These are phyloP conservation scores for Wickerhamiella nectarea DNA, from an alignment of 805 yeast genomes.

Conservation along the genomic window DNA sequence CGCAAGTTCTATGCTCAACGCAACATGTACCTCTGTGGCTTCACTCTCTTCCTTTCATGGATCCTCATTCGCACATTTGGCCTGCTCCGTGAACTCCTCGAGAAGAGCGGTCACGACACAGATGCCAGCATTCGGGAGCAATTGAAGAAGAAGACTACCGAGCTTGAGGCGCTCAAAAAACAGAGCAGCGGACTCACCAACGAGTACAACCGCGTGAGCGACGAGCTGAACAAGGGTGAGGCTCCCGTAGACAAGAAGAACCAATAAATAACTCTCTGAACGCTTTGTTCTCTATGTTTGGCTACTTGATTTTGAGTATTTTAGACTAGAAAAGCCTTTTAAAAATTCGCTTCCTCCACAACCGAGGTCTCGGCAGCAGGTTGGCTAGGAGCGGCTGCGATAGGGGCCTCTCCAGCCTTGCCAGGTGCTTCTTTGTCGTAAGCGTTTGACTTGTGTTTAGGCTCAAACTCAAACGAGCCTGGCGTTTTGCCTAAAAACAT, in stretches of 20 bases:
- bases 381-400: no score
- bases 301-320: no score
- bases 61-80: constrained; percentile 74
- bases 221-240: constrained; percentile 25
- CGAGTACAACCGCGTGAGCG: constrained; percentile 44
- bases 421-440: constrained; percentile 26
- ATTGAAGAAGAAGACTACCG: constrained; percentile 46
- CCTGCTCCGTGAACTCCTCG: constrained; percentile 51
- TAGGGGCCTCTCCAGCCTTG: neutral
- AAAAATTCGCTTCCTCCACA: no score
- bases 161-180: constrained; percentile 52
- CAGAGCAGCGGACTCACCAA: constrained; percentile 54
- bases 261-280: constrained; percentile 19
- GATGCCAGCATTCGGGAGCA: constrained; percentile 34
- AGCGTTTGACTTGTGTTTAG: constrained; percentile 91
- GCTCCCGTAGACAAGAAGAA: constrained; percentile 22
- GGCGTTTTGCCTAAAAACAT: constrained; percentile 85
- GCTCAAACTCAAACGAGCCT: constrained; percentile 61
- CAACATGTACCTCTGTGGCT: constrained; percentile 90
- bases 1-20: constrained; percentile 92
- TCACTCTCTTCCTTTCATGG: constrained; percentile 78
- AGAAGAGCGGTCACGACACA: constrained; percentile 39
- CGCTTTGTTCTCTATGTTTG: no score
- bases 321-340: no score
- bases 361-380: no score